These are phyloP conservation scores for Aspergillus texensis DNA, from an alignment of 2,329 filamentous ascomycete species.

Conservation along the genomic window DNA sequence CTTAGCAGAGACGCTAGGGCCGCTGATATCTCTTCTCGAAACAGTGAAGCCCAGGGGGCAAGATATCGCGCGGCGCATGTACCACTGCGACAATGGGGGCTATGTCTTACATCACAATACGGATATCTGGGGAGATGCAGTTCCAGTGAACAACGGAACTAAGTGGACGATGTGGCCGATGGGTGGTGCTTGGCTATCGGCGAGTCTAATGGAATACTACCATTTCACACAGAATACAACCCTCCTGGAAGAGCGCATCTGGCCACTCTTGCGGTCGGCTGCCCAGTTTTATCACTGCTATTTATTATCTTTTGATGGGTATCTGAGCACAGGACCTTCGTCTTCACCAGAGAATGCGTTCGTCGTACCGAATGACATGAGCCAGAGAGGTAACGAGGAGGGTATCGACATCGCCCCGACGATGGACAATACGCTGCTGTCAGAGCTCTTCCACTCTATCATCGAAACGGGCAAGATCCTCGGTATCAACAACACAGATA, in stretches of 20 bases:
- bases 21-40: conserved; percentile 47
- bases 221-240: conserved; percentile 48
- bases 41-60: conserved; percentile 40
- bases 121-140: conserved; percentile 61
- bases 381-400: neutral
- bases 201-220: conserved; percentile 60
- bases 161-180: conserved; percentile 43
- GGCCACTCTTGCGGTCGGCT: conserved; percentile 16
- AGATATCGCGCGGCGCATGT: conserved; percentile 56
- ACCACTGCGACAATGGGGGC: conserved; percentile 52
- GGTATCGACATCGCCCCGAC: conserved; percentile 36
- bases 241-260: conserved; percentile 17
- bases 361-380: conserved; percentile 8
- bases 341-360: conserved; percentile 26
- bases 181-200: conserved; percentile 60
- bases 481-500: conserved; percentile 9
- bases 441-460: conserved; percentile 33
- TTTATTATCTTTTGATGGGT: conserved; percentile 10
- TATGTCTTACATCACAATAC: conserved; percentile 60
- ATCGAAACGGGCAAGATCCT: conserved; percentile 3
- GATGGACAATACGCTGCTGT: conserved; percentile 49
- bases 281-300: conserved; percentile 17
- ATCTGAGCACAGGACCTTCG: conserved; percentile 18
- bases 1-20: conserved; percentile 44
- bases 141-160: conserved; percentile 47